Conservation (phyloP, 305 asterid genomes). For the Lippia alba region DNA sequence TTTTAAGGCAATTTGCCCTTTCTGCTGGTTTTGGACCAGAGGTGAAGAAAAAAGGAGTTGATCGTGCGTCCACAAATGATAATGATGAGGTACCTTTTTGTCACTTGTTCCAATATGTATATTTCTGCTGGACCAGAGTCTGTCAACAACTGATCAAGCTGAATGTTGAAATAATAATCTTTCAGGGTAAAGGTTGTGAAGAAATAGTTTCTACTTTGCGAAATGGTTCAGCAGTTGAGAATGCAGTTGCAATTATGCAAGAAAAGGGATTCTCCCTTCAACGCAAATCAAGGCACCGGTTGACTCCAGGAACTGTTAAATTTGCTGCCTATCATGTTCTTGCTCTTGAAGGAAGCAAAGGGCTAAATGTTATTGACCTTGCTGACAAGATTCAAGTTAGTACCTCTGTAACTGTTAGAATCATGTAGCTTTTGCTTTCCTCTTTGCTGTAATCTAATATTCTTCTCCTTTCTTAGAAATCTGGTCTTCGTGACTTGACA, state of each 20-base stretch:
- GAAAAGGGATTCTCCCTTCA: constrained; percentile 85
- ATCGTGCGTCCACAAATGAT: constrained; percentile 55
- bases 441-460: constrained; percentile 34
- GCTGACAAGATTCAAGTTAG: constrained; percentile 98
- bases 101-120: constrained; percentile 19
- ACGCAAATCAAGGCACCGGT: constrained; percentile 88
- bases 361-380: constrained; percentile 88
- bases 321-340: constrained; percentile 99
- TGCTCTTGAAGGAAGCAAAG: constrained; percentile 97
- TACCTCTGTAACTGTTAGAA: constrained; percentile 20
- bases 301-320: constrained; percentile 99
- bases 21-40: constrained; percentile 98
- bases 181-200: constrained; percentile 89
- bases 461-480: constrained; percentile 57
- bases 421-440: constrained; percentile 9
- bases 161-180: constrained; percentile 22
- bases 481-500: constrained; percentile 95
- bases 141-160: constrained; percentile 8
- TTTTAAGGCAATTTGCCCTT: constrained; percentile 89
- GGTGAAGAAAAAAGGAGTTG: constrained; percentile 71
- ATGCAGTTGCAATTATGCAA: constrained; percentile 93
- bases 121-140: not conserved
- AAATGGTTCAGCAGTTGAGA: constrained; percentile 92
- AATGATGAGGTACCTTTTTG: constrained; percentile 66
- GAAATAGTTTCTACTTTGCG: constrained; percentile 85